Percentiles rank a stretch among this genome's conserved stretches.
Conservation (phyloP, 768 basidiomycete genomes). For the Lactarius evosmus region DNA sequence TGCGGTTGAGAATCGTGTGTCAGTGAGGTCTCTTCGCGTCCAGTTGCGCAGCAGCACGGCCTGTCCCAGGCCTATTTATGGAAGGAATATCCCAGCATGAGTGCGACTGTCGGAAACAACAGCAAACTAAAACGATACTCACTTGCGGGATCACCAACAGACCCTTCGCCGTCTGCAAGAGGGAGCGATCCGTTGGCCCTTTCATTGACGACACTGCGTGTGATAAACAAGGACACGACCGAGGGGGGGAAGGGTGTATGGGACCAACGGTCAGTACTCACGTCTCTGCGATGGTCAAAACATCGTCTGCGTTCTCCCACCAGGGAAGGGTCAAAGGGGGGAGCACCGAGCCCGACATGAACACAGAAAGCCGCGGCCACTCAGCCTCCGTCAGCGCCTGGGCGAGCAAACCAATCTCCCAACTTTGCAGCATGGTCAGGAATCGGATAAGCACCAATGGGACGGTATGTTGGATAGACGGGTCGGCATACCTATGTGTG, state of each 20-base stretch:
- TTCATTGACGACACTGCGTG: slow-evolving; percentile 38
- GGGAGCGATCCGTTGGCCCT: slow-evolving; percentile 40
- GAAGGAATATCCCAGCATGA: not conserved
- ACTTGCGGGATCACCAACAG: slow-evolving; percentile 63
- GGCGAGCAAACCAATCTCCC: slow-evolving; percentile 59
- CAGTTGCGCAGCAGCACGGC: slow-evolving; percentile 53
- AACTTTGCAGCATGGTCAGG: slow-evolving; percentile 37
- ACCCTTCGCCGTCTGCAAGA: slow-evolving; percentile 46
- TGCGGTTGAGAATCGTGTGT: slow-evolving; percentile 41
- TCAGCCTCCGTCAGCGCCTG: slow-evolving; percentile 54
- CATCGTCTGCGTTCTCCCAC: slow-evolving; percentile 38
- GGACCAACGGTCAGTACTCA: slow-evolving; percentile 30
- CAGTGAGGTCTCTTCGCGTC: slow-evolving; percentile 40
- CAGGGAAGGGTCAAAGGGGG: slow-evolving; percentile 37
- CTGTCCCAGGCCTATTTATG: slow-evolving; percentile 45
- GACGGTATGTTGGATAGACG: not conserved
- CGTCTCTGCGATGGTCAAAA: slow-evolving; percentile 42
- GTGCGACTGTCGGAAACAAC: not conserved
- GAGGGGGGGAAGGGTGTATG: not conserved
- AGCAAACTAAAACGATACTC: not conserved
- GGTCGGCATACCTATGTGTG: slow-evolving; percentile 10
- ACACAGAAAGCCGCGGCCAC: slow-evolving; percentile 50
- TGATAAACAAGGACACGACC: slow-evolving; percentile 3
- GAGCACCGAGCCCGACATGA: slow-evolving; percentile 41
- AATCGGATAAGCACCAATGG: not conserved